Evolutionary conservation across 768 basidiomycete species (phyloP), one percentile per base, ranked within the genome.

Genomic region (Pulveroboletus ravenelii): DNA sequence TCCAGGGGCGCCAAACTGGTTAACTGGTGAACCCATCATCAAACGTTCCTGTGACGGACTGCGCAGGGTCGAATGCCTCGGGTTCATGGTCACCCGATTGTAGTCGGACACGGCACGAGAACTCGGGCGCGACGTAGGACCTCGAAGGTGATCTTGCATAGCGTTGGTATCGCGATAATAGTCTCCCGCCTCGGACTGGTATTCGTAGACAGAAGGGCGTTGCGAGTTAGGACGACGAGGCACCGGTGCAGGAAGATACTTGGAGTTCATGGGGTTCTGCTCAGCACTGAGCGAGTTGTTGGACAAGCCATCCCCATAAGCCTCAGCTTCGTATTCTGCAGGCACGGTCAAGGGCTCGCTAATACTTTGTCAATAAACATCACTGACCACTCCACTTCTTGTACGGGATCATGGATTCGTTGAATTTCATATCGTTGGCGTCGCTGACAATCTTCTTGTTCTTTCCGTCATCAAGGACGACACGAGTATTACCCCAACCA

Each of bases 341-440:
- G 7, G 17, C 23, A 34, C 17, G 9, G 48, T 69, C 38, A 68
- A 43, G 45, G 34, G 38, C 23, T 12, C 6, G 51, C 44, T 17
- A 29, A 41, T 37, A 3, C 20, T 32, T 27, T 12, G 38, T 32
- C 18, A 23, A 34, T 2, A 1, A 39, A 44, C 27, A 4, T 5
- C 14, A 73, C 81, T 39, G 61, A 83, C 83, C 84, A 54, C 77
- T 79, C 70, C 87, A 88, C 56, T 78, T 82, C 71, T 81, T 81
- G 62, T 87, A 76, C 5, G 85, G 85, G 49, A 88, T 87, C 80
- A 85, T 84, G 27, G 78, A 81, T 44, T 88, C 87, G 57, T 83
- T 82, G 72, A 84, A 88, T 53, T 78, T 81, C 65, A 87, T 84
- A 23, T 86, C 87, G 44, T 80, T 81, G 43, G 72, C 77, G 5